Evolutionary conservation across 2,329 filamentous ascomycete genomes (phyloP), one percentile per base, ranked within the genome.

Genomic region (Drechmeria coniospora): DNA sequence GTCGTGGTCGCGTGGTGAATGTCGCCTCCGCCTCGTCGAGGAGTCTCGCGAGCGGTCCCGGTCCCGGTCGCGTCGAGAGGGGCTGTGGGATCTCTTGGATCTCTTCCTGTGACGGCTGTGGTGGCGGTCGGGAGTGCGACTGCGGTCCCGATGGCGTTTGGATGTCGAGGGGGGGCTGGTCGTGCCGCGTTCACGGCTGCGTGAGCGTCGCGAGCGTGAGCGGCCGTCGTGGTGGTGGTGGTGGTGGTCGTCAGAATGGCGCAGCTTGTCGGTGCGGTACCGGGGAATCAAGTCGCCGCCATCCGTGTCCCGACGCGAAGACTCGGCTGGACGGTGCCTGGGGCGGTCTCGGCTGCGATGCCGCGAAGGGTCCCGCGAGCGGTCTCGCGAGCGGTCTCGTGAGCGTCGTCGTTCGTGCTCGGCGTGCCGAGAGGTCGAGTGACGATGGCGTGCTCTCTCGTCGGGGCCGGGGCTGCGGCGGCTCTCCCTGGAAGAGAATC

Each of bases 131-230:
- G 49, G 42, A 2, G 59, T 51, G n/a, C 43, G 53, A 26, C 55
- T 62, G 27, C 50, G 50, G 32, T 51, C 61, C 32, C 59, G 50
- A 26, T 51, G 47, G 27, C 59, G 50, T 38, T 62, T 63, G 20
- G 49, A 36, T 5, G 54, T 51, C 15, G 52, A 43, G 17, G 56
- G 49, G 4, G 57, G 57, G 30, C 45, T 44, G 18, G 32, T 41
- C 25, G 39, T 44, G 24, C 38, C 45, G 30, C 46, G 46, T 29
- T 46, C 50, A 30, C 47, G 50, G 27, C 50, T 49, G 29, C 47
- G 50, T 35, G 50, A 50, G 21, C 43, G 46, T 34, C 47, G 51
- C 30, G 45, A 41, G n/a, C n/a, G n/a, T 33, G 44, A 36, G 31
- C 47, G 45, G 25, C 49, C 43, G 25, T 47, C 45, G 17, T 40